A percentile compares a stretch with the other conserved stretches of the same genome.
phyloP scores from a whole-genome alignment of 176 grass and related monocot species.

The Otatea glauca region DNA sequence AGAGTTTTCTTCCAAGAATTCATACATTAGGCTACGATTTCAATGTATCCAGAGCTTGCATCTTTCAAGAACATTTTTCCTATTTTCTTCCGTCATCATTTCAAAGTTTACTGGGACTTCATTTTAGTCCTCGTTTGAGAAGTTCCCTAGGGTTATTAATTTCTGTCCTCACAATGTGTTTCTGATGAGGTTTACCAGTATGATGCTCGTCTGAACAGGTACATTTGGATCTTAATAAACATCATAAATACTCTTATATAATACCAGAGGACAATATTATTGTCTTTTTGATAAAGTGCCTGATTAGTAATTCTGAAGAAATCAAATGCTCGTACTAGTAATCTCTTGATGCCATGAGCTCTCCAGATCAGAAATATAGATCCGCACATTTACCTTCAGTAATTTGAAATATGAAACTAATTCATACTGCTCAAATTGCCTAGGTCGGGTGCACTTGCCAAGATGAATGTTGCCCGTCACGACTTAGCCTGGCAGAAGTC shows the following conservation, averaged over 20 bases:
- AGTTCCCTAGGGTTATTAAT: too few species aligned
- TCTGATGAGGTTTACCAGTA: slow-evolving; percentile 76
- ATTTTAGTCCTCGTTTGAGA: too few species aligned
- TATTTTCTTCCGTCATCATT: background rate
- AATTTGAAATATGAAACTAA: background rate
- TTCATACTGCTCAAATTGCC: slow-evolving; percentile 4
- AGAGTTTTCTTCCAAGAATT: background rate
- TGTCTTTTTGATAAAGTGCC: background rate
- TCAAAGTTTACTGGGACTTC: too few species aligned
- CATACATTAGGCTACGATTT: too few species aligned
- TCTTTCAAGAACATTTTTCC: too few species aligned
- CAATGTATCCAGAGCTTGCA: too few species aligned
- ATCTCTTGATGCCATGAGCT: background rate
- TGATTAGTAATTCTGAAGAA: background rate
- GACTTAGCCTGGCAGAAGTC: slow-evolving; percentile 70
- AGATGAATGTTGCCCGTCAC: slow-evolving; percentile 66
- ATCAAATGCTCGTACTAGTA: background rate
- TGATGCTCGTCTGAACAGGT: slow-evolving; percentile 83
- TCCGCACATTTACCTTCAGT: background rate
- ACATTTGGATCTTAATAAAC: background rate
- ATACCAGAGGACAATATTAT: background rate
- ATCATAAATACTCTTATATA: background rate
- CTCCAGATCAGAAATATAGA: background rate
- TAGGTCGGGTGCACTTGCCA: slow-evolving; percentile 71
- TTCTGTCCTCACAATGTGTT: too few species aligned